phyloP scores from a whole-genome alignment of 257 asterid species.

The Ocimum tenuiflorum region DNA sequence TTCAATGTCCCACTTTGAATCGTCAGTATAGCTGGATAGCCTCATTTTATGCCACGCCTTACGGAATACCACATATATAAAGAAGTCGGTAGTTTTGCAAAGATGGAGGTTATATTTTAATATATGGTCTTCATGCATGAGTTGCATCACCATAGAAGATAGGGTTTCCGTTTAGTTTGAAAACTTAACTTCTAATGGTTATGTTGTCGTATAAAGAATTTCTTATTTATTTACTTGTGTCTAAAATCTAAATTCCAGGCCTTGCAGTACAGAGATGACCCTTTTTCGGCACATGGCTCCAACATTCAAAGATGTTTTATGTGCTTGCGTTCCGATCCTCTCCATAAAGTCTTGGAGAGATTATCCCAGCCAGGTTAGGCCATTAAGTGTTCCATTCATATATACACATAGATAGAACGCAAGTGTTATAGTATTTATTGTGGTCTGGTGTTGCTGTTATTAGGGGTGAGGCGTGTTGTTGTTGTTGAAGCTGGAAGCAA shows the following conservation, averaged over 20 bases:
- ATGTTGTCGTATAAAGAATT: background rate
- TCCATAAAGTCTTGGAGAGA: constrained; percentile 71
- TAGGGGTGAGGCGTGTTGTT: constrained; percentile 81
- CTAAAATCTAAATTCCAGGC: constrained; percentile 39
- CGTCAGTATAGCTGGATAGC: background rate
- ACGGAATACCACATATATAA: too few relatives aligned
- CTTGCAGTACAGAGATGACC: constrained; percentile 82
- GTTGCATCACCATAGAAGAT: background rate
- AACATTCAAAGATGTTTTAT: constrained; percentile 75
- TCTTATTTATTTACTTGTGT: constrained; percentile 4
- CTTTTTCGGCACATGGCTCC: constrained; percentile 43
- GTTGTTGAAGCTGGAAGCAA: constrained; percentile 97
- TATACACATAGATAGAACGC: background rate
- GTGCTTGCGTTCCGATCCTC: constrained; percentile 86
- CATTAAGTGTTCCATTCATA: background rate
- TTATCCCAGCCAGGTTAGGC: constrained; percentile 78
- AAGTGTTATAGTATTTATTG: background rate
- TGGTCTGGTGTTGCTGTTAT: background rate
- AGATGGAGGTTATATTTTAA: background rate
- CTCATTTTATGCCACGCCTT: background rate
- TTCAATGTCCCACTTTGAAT: background rate
- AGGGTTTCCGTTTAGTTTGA: background rate
- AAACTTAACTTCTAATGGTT: background rate
- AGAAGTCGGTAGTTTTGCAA: background rate
- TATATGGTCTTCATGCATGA: background rate